Evolutionary conservation across 257 asterid species (phyloP), one percentile per base, ranked within the genome.

Genomic region (Capsicum pubescens): DNA sequence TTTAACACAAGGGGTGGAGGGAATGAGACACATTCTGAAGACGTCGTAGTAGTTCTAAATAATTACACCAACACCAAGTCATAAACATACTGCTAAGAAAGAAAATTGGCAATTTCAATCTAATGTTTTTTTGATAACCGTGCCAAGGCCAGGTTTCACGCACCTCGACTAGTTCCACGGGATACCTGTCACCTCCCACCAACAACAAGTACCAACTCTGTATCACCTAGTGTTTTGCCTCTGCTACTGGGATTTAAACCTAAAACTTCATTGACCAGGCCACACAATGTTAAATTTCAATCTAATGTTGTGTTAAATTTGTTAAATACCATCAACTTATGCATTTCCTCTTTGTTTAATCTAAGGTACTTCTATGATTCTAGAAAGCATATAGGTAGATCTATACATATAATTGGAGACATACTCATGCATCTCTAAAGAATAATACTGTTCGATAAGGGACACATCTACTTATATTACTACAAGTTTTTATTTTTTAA

Each of bases 361-460:
- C 16, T 39, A 13, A 52, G 26, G 7, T 68, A 68, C 21, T 8
- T 68, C 32, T 15, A 69, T 39, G 42, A 16, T 39, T 69, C 78
- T 8, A 69, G 44, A 74, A 74, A 74, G 11, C 80, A 74, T 74
- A 48, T 50, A 50, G 44, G 7, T 3, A 48, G 50, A 48, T 19
- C 44, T n/a, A 10, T 36, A 44, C 57, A 71, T 36, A 46, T 17
- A 71, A 71, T 66, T 39, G 19, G 48, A 66, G 48, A 14, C 48
- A 67, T 32, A 67, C 50, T 67, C 74, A 67, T 26, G 70, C 17
- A 64, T 64, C 70, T 26, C 70, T 26, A 64, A 64, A 26, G 36
- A 26, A 26, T 26, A 64, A 64, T 26, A 64, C 0, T 64, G 9
- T 13, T 4, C 14, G 59, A 13, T 55, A 13, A 14, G 59, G 59